Evolutionary conservation across 345 rosid genomes (phyloP), one percentile per base, ranked within the genome.

Genomic region (Leavenworthia alabamica): DNA sequence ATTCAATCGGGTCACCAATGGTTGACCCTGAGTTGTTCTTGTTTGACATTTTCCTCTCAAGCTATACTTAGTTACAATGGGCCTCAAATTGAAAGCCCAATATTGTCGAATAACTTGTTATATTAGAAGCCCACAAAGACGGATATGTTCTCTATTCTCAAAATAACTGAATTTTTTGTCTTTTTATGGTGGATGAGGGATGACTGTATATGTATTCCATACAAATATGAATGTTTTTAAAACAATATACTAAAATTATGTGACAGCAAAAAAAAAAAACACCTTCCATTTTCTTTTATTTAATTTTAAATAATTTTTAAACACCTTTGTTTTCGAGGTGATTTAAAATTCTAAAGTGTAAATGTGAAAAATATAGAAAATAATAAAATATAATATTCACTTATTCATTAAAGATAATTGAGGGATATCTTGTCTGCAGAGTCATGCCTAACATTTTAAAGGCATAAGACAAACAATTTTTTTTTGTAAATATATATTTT

Each of bases 21-120:
- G 33, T 42, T 64, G 75, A 71, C 70, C 60, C 33, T 16, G 32
- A 50, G 24, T 31, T 56, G 59, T 57, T 56, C 64, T 40, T 47
- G 43, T 55, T 71, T 64, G 70, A 71, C 75, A 71, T 48, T 32
- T 71, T 71, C 68, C 49, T 61, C 60, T 63, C 59, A 6, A 15
- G 32, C 52, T 14, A 15, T 5, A 22, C 11, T 22, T 33, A 35
- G 6, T 22, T 23, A 0, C 24, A 8, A 33, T 56, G 70, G 40
- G 62, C 62, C 23, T 66, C n/a, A 24, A 43, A 16, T 15, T 43
- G 3, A 44, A 65, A 43, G 29, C 37, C 46, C 37, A 45, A 5
- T 44, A 2, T 52, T 31, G 8, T 13, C 14, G 14, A 14, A 22
- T n/a, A n/a, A n/a, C n/a, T n/a, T n/a, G n/a, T n/a, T n/a, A n/a